Evolutionary conservation across 2,329 filamentous ascomycete genomes (phyloP).

Genomic region (Penicillium sp.): DNA sequence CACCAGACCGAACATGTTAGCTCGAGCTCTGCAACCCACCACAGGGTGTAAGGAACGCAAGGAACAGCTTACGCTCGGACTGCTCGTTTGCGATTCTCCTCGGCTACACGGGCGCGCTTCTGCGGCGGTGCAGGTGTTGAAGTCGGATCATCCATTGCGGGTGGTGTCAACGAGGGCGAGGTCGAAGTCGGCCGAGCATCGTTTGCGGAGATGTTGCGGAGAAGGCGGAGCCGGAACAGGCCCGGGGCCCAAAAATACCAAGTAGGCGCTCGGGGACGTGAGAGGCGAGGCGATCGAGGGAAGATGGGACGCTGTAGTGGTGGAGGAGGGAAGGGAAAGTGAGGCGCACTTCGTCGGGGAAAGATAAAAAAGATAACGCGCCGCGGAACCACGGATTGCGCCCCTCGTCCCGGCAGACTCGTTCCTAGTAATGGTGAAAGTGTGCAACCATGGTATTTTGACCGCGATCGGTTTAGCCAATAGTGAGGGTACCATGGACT

Average conservation of each 20-base stretch:
- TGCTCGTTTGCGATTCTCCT: conserved; percentile 43
- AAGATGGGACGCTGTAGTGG: too few species aligned
- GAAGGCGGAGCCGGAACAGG: conserved; percentile 1
- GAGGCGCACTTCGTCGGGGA: conserved; percentile 2
- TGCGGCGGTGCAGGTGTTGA: conserved; percentile 29
- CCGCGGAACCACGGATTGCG: conserved; percentile 5
- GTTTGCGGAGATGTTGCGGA: conserved; percentile 19
- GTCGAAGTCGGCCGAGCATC: conserved; percentile 24
- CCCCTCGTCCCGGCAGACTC: conserved; percentile 17
- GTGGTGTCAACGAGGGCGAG: conserved; percentile 26
- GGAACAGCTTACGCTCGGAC: conserved; percentile 38
- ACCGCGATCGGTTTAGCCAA: too few species aligned
- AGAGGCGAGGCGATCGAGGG: too few species aligned
- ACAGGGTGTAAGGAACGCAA: not conserved
- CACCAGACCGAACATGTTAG: conserved; percentile 13
- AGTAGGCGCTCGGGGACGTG: not conserved
- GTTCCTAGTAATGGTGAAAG: too few species aligned
- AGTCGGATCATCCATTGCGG: conserved; percentile 32
- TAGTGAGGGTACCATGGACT: too few species aligned
- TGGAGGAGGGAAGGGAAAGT: conserved; percentile 3
- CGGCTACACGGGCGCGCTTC: conserved; percentile 42
- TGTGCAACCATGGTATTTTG: too few species aligned
- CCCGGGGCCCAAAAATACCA: not conserved
- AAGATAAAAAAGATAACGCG: conserved; percentile 16
- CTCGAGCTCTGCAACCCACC: not conserved